These are phyloP conservation scores for Diversispora eburnea DNA, from an alignment of 192 early-diverging fungal genomes.

Conservation along the genomic window DNA sequence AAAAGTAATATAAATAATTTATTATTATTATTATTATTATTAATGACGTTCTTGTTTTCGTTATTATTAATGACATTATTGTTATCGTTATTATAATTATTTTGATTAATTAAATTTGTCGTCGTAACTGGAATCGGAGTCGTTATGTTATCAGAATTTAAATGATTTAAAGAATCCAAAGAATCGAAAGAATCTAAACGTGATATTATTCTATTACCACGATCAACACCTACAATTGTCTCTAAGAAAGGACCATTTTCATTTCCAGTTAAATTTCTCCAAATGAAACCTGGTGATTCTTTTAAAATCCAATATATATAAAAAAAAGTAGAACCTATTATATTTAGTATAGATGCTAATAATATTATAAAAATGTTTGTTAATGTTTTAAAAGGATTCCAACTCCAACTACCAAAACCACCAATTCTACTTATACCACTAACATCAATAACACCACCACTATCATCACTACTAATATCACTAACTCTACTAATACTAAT, in stretches of 20 bases:
- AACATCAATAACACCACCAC: neutral
- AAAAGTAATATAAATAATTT: neutral
- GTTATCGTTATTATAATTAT: neutral
- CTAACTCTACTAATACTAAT: neutral
- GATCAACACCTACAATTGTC: neutral
- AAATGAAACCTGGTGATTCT: neutral
- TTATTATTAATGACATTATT: neutral
- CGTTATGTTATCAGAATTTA: too few relatives aligned
- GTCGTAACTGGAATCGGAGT: too few relatives aligned
- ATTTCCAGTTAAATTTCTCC: slow-evolving; percentile 1
- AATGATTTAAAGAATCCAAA: too few relatives aligned
- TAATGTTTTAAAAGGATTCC: neutral
- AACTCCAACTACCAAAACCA: neutral
- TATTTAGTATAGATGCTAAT: neutral
- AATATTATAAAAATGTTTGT: neutral
- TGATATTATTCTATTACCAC: neutral
- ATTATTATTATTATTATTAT: neutral
- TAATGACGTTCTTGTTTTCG: too few relatives aligned
- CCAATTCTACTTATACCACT: neutral
- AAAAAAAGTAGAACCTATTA: neutral
- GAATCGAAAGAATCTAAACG: too few relatives aligned
- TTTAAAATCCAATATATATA: neutral
- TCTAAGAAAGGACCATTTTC: neutral
- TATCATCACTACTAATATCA: too few relatives aligned
- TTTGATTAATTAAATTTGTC: too few relatives aligned